Percentiles rank a stretch among this genome's conserved stretches.
Conservation (phyloP, 345 rosid species). For the Aquilaria sinensis region DNA sequence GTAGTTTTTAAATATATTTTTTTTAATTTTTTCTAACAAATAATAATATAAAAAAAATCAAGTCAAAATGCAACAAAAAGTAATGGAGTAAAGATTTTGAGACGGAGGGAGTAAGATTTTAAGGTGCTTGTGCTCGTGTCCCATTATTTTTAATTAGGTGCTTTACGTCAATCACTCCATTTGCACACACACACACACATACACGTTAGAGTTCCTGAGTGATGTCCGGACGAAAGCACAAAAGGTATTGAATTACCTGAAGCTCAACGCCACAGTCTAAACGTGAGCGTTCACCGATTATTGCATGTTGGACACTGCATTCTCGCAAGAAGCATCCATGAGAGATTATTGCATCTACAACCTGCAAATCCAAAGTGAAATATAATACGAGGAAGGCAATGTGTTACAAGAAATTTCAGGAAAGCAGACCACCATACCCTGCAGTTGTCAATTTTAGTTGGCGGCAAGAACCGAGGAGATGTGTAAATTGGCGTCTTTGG, state of each 20-base stretch:
- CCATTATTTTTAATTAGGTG: no score
- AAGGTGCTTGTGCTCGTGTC: no score
- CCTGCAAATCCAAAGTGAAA: conserved; percentile 28
- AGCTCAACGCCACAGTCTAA: conserved; percentile 75
- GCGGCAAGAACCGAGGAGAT: conserved; percentile 80
- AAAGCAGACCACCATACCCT: conserved; percentile 30
- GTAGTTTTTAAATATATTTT: no score
- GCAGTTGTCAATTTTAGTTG: conserved; percentile 78
- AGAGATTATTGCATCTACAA: conserved; percentile 67
- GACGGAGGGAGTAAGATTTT: no score
- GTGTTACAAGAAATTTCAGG: background rate
- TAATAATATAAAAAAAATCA: no score
- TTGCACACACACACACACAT: background rate
- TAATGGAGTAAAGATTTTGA: no score
- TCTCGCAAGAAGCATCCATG: conserved; percentile 92
- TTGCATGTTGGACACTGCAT: conserved; percentile 56
- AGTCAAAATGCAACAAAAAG: no score
- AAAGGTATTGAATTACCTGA: conserved; percentile 28
- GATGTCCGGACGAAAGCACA: background rate
- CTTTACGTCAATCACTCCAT: no score
- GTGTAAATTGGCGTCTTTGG: conserved; percentile 79
- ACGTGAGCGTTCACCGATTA: conserved; percentile 81
- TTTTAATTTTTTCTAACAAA: no score
- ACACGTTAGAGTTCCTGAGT: no score
- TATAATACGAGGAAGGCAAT: conserved; percentile 9